Base-by-base conservation (phyloP, 2,329 filamentous ascomycete species). In the Claviceps lovelessii region DNA sequence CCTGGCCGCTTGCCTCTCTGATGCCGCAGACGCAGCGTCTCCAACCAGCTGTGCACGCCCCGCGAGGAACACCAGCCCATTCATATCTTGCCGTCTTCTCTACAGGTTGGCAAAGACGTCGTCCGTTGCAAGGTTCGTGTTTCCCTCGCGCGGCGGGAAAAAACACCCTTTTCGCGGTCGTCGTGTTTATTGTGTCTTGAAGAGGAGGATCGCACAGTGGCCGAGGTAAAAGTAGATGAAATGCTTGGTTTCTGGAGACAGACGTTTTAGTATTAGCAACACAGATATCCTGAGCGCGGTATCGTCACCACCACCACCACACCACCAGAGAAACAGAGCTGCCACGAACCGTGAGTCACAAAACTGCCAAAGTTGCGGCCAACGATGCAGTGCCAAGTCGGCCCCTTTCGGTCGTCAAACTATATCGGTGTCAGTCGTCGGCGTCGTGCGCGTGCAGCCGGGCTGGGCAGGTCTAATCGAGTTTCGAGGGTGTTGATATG, bases 201-300 rank as follows among this genome's bases (percentile, higher is more conserved):
- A 98, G 53, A 98, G 84, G 55, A 98, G 80, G 68, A 98, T 97
- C 57, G 93, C 93, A 72, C 90, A 96, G 78, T 97, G 93, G 54
- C 93, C 93, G 57, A 98, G 86, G 76, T 98, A 98, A 77, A 98
- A 98, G 77, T 98, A 98, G 70, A 98, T 96, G 77, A 98, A 98
- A 73, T 98, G 93, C 76, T 97, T 97, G 33, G 93, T 97, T 73
- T 97, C 93, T 96, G 74, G 42, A 42, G 23, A 1, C 23, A 39
- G 0, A 28, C 44, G 3, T 23, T 52, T 54, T 7, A 56, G 56
- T 37, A 23, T 39, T 28, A 11, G 5, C 9, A 6, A 33, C 23
- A 33, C 33, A 9, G 33, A 33, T 9, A 33, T 33, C 33, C 9
- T 7, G 9, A 4, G 9, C 33, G 9, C 4, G 33, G 33, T 33